These are phyloP conservation scores for Fraxinus platypoda DNA, from an alignment of 305 asterid genomes.

Conservation along the genomic window DNA sequence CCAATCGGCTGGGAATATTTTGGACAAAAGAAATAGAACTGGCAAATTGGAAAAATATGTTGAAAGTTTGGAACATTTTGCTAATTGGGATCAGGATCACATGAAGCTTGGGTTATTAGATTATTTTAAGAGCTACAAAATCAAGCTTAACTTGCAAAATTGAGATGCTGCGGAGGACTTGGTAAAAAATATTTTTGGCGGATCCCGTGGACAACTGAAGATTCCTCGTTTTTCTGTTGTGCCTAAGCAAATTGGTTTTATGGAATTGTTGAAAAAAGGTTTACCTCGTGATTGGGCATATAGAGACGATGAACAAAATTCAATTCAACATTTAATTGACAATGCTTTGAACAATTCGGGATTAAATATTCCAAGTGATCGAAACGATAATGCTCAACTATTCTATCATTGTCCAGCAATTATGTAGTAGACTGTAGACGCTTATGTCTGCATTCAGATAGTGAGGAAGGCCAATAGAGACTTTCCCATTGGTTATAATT, in stretches of 20 bases:
- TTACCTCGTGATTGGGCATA: background rate
- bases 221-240: background rate
- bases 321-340: background rate
- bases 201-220: background rate
- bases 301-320: background rate
- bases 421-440: background rate
- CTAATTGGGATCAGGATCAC: background rate
- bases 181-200: background rate
- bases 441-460: background rate
- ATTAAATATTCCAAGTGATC: background rate
- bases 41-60: background rate
- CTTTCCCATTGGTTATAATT: background rate
- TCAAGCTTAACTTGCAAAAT: background rate
- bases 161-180: background rate
- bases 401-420: background rate
- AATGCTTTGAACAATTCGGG: background rate
- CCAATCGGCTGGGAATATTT: background rate
- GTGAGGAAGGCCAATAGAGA: background rate
- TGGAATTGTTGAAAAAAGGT: background rate
- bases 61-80: background rate
- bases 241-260: background rate
- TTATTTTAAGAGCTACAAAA: background rate
- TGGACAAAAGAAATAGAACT: background rate
- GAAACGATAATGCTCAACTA: background rate
- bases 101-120: background rate